Conservation (phyloP, 1,284 basidiomycete species). For the Trichosporon ovoides region DNA sequence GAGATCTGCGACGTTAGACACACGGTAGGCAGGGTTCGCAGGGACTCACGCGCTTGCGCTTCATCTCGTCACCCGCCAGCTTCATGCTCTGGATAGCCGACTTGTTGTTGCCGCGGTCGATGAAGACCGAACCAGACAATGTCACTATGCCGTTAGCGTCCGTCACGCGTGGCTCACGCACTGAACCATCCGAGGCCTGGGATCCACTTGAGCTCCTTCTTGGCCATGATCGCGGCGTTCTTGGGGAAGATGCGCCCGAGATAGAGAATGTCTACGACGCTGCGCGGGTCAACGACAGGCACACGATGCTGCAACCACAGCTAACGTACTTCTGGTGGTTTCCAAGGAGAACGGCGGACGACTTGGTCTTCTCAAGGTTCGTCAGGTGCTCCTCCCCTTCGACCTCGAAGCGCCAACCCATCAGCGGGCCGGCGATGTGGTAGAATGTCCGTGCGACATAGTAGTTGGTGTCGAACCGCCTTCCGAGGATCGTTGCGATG, state of each 20-base stretch:
- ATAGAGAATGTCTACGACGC: conserved; percentile 79
- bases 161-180: conserved; percentile 24
- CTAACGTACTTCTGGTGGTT: conserved; percentile 74
- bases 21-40: conserved; percentile 59
- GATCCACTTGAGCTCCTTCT: conserved; percentile 78
- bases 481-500: conserved; percentile 63
- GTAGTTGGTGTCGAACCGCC: conserved; percentile 75
- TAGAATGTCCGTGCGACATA: conserved; percentile 84
- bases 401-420: conserved; percentile 70
- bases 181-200: conserved; percentile 86
- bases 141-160: conserved; percentile 53
- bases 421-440: conserved; percentile 59
- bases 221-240: conserved; percentile 84
- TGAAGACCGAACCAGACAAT: conserved; percentile 84
- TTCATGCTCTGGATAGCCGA: conserved; percentile 73
- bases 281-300: conserved; percentile 19
- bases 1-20: conserved; percentile 55
- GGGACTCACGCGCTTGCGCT: conserved; percentile 56
- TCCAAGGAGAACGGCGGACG: conserved; percentile 63
- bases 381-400: conserved; percentile 78
- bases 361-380: conserved; percentile 54
- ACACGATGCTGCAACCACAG: background rate
- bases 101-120: conserved; percentile 77
- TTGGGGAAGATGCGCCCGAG: conserved; percentile 84
- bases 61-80: conserved; percentile 77